These are phyloP conservation scores for Beauveria pseudobassiana DNA, from an alignment of 2,329 filamentous ascomycete species.

Conservation along the genomic window DNA sequence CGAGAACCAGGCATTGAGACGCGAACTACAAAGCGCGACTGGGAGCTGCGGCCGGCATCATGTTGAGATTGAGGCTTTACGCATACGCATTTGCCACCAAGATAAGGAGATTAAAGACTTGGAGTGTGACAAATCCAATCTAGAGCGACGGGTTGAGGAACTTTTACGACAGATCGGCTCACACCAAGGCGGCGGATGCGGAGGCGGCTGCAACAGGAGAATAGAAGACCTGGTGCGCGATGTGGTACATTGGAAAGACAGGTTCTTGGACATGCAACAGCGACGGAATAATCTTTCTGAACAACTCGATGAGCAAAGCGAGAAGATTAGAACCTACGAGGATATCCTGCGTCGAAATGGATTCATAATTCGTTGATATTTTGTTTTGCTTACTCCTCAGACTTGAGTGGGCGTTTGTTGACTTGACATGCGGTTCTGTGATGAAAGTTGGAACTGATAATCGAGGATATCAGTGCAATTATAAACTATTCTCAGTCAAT, in stretches of 20 bases:
- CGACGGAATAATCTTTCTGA: constrained; percentile 22
- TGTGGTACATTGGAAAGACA: constrained; percentile 28
- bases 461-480: too few species aligned
- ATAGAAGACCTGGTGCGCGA: constrained; percentile 26
- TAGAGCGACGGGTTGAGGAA: constrained; percentile 27
- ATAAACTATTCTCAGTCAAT: too few species aligned
- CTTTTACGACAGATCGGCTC: constrained; percentile 24
- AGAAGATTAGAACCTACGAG: constrained; percentile 27
- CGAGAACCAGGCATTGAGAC: constrained; percentile 33
- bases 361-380: constrained; percentile 18
- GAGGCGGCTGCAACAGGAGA: constrained; percentile 24
- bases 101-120: constrained; percentile 31
- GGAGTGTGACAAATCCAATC: constrained; percentile 27
- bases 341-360: constrained; percentile 26
- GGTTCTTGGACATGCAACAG: constrained; percentile 24
- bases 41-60: constrained; percentile 24
- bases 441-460: not conserved
- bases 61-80: constrained; percentile 26
- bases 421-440: too few species aligned
- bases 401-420: not conserved
- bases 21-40: constrained; percentile 26
- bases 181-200: constrained; percentile 9
- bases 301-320: constrained; percentile 22
- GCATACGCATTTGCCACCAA: constrained; percentile 26
- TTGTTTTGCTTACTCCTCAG: not conserved